These are phyloP conservation scores for Puya raimondii DNA, from an alignment of 176 grass and related monocot species.

Conservation along the genomic window DNA sequence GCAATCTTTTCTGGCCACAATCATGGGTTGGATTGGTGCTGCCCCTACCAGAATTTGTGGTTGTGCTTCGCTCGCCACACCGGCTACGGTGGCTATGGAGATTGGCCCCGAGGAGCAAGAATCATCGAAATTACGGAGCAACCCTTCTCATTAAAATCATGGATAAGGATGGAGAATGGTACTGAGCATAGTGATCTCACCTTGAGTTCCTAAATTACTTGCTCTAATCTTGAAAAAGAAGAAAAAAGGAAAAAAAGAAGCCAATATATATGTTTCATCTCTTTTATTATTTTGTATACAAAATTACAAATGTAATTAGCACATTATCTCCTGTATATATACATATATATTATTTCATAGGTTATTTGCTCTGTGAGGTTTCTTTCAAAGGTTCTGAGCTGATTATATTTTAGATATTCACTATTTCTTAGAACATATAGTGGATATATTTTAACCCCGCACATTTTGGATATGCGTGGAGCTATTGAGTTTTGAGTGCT, in stretches of 20 bases:
- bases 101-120: slow-evolving; percentile 68
- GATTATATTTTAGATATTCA: too few relatives aligned
- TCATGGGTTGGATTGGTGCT: slow-evolving; percentile 91
- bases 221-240: not conserved
- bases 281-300: not conserved
- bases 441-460: too few relatives aligned
- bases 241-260: too few relatives aligned
- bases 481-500: too few relatives aligned
- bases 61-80: slow-evolving; percentile 78
- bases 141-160: slow-evolving; percentile 31
- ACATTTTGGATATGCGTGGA: too few relatives aligned
- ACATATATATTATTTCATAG: not conserved
- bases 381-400: too few relatives aligned
- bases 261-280: too few relatives aligned
- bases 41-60: slow-evolving; percentile 60
- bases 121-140: slow-evolving; percentile 42
- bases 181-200: slow-evolving; percentile 42
- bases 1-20: slow-evolving; percentile 86
- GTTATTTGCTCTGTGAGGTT: too few relatives aligned
- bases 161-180: slow-evolving; percentile 85
- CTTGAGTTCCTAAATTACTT: slow-evolving; percentile 28
- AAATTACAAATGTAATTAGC: not conserved
- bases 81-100: slow-evolving; percentile 64
- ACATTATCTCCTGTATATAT: not conserved
- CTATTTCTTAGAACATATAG: too few relatives aligned